Conservation (phyloP, 306 rosid genomes). For the Sicyos baderoa region DNA sequence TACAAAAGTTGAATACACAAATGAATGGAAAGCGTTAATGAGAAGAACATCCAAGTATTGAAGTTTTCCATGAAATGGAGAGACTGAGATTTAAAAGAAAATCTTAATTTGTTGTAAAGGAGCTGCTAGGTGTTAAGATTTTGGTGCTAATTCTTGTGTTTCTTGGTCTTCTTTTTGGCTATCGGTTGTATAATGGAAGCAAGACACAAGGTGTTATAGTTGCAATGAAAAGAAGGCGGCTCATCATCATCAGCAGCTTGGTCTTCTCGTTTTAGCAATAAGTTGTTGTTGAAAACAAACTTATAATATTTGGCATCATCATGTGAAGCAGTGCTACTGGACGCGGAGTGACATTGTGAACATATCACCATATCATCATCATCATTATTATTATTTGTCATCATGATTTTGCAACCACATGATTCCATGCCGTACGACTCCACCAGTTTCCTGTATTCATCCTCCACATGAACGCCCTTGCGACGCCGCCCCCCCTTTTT, state of each 20-base stretch:
- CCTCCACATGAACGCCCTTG: background rate
- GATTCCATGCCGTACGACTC: conserved; percentile 20
- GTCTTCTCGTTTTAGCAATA: conserved; percentile 37
- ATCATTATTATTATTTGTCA: conserved; percentile 18
- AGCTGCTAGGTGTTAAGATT: too few species aligned
- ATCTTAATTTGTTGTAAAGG: too few species aligned
- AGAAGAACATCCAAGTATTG: too few species aligned
- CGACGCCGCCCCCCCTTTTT: background rate
- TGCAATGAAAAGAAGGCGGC: conserved; percentile 67
- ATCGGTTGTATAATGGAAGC: conserved; percentile 59
- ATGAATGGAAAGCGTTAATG: too few species aligned
- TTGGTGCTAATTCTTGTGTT: too few species aligned
- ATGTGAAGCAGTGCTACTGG: too few species aligned
- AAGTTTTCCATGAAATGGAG: too few species aligned
- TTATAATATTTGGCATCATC: too few species aligned
- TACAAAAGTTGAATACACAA: too few species aligned
- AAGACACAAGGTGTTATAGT: conserved; percentile 65
- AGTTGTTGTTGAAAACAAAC: conserved; percentile 66
- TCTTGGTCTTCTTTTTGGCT: background rate
- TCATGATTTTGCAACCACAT: conserved; percentile 28
- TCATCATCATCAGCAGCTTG: too few species aligned
- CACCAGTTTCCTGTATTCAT: conserved; percentile 20
- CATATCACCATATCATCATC: conserved; percentile 38
- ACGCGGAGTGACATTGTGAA: conserved; percentile 30
- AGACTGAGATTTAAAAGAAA: too few species aligned